Conservation (phyloP, 1,284 basidiomycete genomes). For the Athelia psychrophila region DNA sequence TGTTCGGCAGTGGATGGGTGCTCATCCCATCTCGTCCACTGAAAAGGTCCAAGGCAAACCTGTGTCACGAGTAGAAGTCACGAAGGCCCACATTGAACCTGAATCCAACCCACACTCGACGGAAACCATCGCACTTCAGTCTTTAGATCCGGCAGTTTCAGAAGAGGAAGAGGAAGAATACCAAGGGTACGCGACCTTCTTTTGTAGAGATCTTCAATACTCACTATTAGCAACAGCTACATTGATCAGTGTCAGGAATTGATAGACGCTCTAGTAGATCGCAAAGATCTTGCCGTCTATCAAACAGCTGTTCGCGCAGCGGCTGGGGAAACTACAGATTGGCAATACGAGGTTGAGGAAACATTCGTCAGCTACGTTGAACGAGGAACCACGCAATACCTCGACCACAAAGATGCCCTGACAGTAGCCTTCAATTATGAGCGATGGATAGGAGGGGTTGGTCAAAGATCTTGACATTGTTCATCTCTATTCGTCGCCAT, state of each 20-base stretch:
- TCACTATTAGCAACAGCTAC: slow-evolving; percentile 41
- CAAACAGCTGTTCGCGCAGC: slow-evolving; percentile 48
- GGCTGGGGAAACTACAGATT: slow-evolving; percentile 36
- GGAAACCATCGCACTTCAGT: slow-evolving; percentile 56
- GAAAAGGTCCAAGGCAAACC: slow-evolving; percentile 41
- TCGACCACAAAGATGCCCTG: background rate
- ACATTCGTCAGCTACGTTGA: slow-evolving; percentile 38
- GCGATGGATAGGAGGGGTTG: slow-evolving; percentile 27
- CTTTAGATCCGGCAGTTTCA: slow-evolving; percentile 66
- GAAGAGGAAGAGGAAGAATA: slow-evolving; percentile 76
- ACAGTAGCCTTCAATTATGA: slow-evolving; percentile 32
- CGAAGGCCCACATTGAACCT: slow-evolving; percentile 25
- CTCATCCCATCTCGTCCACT: slow-evolving; percentile 38
- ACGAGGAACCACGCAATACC: slow-evolving; percentile 26
- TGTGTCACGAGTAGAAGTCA: slow-evolving; percentile 24
- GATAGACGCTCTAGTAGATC: slow-evolving; percentile 48
- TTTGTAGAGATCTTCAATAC: slow-evolving; percentile 2
- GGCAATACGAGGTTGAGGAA: slow-evolving; percentile 38
- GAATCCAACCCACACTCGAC: slow-evolving; percentile 56
- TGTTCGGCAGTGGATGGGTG: slow-evolving; percentile 67
- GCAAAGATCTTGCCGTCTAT: slow-evolving; percentile 56
- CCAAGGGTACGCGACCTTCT: slow-evolving; percentile 51
- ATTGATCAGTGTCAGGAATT: slow-evolving; percentile 71
- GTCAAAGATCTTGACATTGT: background rate
- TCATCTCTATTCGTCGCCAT: too few relatives aligned